Conservation (phyloP, 2,329 filamentous ascomycete species). For the Conoideocrella luteorostrata region DNA sequence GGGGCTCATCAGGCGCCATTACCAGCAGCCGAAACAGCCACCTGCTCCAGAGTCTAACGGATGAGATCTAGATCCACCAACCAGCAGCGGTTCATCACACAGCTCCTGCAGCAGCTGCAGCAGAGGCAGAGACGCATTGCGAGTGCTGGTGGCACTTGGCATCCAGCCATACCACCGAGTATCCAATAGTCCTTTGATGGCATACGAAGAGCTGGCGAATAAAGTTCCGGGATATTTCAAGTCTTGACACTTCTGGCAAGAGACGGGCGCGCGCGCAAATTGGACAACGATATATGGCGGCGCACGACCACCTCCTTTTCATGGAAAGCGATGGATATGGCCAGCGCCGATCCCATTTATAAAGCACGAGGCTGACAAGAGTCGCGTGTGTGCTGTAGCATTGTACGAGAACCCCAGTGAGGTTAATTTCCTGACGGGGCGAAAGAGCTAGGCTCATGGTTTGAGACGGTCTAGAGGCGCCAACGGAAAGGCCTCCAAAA, state of each 20-base stretch:
- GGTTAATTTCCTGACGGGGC: background rate
- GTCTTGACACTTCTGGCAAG: background rate
- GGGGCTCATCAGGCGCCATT: too few species aligned
- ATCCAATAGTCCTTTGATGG: too few species aligned
- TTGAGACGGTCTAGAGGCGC: background rate
- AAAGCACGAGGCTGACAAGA: background rate
- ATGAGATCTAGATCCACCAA: background rate
- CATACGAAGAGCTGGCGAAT: too few species aligned
- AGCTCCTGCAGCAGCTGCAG: background rate
- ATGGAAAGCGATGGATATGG: background rate
- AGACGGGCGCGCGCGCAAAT: background rate
- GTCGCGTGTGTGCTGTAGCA: background rate
- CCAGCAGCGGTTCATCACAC: background rate
- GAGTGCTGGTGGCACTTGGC: too few species aligned
- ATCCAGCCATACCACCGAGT: too few species aligned
- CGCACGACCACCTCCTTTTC: background rate
- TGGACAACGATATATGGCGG: too few species aligned
- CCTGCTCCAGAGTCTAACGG: background rate
- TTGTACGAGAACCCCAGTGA: background rate
- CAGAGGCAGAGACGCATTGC: background rate
- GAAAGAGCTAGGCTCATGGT: background rate
- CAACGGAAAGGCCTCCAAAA: background rate
- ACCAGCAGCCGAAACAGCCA: conserved; percentile 1
- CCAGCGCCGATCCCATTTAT: background rate
- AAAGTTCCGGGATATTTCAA: too few species aligned